These are phyloP conservation scores for Backusella westeae DNA, from an alignment of 192 early-diverging fungal species.

Conservation along the genomic window DNA sequence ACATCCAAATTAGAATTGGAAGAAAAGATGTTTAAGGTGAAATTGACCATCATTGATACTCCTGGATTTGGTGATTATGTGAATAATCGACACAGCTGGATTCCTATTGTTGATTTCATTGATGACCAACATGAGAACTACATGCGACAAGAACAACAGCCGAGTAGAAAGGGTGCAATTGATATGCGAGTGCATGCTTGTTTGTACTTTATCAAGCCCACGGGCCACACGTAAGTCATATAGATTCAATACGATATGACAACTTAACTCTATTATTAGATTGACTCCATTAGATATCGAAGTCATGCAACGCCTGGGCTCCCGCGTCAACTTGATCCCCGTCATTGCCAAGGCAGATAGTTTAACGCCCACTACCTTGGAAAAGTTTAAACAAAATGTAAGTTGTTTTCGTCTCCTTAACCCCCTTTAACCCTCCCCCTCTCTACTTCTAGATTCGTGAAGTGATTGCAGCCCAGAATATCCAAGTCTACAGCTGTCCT, in stretches of 20 bases:
- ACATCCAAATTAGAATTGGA: slow-evolving; percentile 73
- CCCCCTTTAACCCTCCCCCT: slow-evolving; percentile 17
- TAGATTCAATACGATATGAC: not conserved
- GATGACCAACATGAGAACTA: slow-evolving; percentile 93
- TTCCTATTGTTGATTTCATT: slow-evolving; percentile 92
- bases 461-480: slow-evolving; percentile 89
- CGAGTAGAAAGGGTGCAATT: slow-evolving; percentile 78
- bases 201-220: slow-evolving; percentile 96
- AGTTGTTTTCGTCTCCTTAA: not conserved
- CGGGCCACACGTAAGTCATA: slow-evolving; percentile 75
- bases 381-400: slow-evolving; percentile 80
- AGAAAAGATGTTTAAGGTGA: slow-evolving; percentile 92
- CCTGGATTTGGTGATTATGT: slow-evolving; percentile 98
- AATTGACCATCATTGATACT: slow-evolving; percentile 93
- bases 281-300: slow-evolving; percentile 86
- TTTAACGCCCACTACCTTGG: slow-evolving; percentile 77
- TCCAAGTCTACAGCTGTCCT: slow-evolving; percentile 88
- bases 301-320: slow-evolving; percentile 91
- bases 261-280: slow-evolving; percentile 10
- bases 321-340: slow-evolving; percentile 91
- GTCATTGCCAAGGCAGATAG: slow-evolving; percentile 93
- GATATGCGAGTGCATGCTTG: slow-evolving; percentile 95
- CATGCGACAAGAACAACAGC: slow-evolving; percentile 90
- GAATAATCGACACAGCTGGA: slow-evolving; percentile 96
- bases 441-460: slow-evolving; percentile 43